Conservation (phyloP, 225 moss, liverwort and hornwort genomes). For the Pseudoscleropodium purum region DNA sequence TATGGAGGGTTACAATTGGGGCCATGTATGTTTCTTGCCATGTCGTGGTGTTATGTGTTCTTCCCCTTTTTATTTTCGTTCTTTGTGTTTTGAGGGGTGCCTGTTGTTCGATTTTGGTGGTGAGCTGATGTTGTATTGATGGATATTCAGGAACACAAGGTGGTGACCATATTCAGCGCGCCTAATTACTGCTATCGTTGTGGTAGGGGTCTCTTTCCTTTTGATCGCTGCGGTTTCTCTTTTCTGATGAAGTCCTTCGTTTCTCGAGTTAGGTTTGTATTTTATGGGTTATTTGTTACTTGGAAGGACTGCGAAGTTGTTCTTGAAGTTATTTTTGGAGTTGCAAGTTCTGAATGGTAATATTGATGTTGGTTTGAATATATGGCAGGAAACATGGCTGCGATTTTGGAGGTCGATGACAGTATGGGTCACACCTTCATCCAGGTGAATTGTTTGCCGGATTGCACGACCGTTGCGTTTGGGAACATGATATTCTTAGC, state of each 20-base stretch:
- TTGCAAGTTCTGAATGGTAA: too few relatives aligned
- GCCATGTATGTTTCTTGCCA: neutral
- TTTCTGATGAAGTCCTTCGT: neutral
- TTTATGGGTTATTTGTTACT: neutral
- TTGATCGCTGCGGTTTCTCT: too few relatives aligned
- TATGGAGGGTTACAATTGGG: conserved; percentile 87
- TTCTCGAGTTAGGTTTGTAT: neutral
- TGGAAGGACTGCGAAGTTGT: too few relatives aligned
- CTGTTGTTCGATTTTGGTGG: neutral
- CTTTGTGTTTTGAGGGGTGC: too few relatives aligned
- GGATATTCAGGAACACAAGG: conserved; percentile 74
- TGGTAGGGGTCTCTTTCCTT: conserved; percentile 20
- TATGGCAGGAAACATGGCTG: conserved; percentile 42
- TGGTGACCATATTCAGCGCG: conserved; percentile 96
- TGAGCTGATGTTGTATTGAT: neutral
- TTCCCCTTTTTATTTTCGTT: neutral
- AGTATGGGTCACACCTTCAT: conserved; percentile 55
- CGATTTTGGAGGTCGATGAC: conserved; percentile 58
- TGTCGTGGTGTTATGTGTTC: neutral
- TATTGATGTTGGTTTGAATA: neutral
- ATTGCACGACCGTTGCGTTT: neutral
- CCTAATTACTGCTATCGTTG: conserved; percentile 98
- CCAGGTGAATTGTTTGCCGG: conserved; percentile 17
- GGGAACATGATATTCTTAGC: neutral
- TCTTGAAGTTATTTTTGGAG: neutral